Evolutionary conservation across 805 yeast species (phyloP).

Genomic region (Saturnispora saitoi): DNA sequence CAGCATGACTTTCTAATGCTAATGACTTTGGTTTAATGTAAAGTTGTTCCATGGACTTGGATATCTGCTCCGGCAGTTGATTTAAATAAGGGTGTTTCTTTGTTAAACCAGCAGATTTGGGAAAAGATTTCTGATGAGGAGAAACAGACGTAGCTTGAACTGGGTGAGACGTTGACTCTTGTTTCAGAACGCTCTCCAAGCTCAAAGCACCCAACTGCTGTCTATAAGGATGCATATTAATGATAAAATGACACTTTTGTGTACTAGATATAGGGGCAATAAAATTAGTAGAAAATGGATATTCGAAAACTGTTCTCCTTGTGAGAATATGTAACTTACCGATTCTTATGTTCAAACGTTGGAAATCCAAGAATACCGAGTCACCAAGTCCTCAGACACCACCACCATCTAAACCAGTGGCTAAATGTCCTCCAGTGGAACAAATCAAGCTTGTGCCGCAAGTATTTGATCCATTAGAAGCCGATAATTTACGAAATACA

Average conservation of each 20-base stretch:
- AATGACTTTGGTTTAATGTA: not conserved
- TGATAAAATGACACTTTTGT: not conserved
- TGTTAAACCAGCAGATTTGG: not conserved
- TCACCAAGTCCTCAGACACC: not conserved
- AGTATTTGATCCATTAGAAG: slow-evolving; percentile 15
- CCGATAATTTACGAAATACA: slow-evolving; percentile 18
- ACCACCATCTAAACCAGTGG: not conserved
- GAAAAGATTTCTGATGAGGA: not conserved
- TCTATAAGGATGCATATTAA: slow-evolving; percentile 6
- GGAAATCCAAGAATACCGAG: not conserved
- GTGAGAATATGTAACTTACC: no score
- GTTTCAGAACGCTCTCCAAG: not conserved
- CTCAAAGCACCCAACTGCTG: slow-evolving; percentile 5
- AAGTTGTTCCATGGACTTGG: slow-evolving; percentile 9
- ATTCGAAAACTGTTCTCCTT: no score
- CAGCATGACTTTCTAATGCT: not conserved
- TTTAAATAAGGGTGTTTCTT: slow-evolving; percentile 11
- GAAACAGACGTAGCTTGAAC: not conserved
- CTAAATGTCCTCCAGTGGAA: not conserved
- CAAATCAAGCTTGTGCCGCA: not conserved
- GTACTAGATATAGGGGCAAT: not conserved
- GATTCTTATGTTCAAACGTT: not conserved
- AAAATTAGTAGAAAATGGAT: not conserved
- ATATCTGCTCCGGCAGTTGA: slow-evolving; percentile 10
- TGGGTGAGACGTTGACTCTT: not conserved